A percentile compares a stretch with the other conserved stretches of the same genome.
Evolutionary conservation across 345 rosid genomes (phyloP).

Genomic region (Citrus sp.): DNA sequence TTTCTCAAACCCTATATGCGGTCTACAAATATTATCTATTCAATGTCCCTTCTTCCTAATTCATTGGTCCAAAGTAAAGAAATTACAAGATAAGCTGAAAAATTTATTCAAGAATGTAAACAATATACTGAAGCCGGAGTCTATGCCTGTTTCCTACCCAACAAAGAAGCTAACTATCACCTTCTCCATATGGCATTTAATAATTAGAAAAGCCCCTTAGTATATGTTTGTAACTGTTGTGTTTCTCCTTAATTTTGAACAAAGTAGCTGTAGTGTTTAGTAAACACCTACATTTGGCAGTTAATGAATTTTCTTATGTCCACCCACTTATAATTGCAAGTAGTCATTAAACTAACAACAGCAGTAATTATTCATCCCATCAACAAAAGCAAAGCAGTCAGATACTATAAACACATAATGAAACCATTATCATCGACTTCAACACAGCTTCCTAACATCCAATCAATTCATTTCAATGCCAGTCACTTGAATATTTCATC

Average conservation of each 20-base stretch:
- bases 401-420: background rate
- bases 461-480: background rate
- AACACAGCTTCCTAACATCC: background rate
- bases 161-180: background rate
- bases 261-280: too few species aligned
- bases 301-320: too few species aligned
- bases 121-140: background rate
- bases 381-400: background rate
- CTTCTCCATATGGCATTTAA: background rate
- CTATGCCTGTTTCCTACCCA: background rate
- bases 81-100: background rate
- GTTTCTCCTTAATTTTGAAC: too few species aligned
- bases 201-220: too few species aligned
- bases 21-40: background rate
- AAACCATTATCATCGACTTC: background rate
- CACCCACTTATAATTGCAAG: too few species aligned
- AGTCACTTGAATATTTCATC: background rate
- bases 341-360: too few species aligned
- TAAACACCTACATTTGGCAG: too few species aligned
- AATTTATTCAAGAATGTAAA: background rate
- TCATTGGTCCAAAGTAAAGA: background rate
- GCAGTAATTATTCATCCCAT: background rate
- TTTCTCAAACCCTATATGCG: background rate
- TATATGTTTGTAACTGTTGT: too few species aligned
- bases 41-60: background rate